Conservation (phyloP, 495 filamentous ascomycete genomes). For the Aspergillus nidulans region DNA sequence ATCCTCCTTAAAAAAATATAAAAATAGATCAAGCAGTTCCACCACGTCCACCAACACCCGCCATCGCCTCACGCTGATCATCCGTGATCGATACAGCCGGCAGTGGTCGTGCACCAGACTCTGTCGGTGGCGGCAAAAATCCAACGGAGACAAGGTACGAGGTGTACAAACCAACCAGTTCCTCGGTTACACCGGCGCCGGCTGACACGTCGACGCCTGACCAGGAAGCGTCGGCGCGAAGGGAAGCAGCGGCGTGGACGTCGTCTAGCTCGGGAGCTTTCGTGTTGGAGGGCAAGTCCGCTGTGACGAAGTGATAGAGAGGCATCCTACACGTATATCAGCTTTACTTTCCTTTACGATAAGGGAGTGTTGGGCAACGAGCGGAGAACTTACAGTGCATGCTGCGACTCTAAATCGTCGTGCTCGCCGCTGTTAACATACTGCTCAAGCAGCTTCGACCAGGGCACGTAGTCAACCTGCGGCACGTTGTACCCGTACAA, state of each 20-base stretch:
- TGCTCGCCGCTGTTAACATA: conserved; percentile 60
- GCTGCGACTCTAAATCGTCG: conserved; percentile 56
- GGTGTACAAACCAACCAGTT: conserved; percentile 68
- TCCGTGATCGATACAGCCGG: conserved; percentile 45
- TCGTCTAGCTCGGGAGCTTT: conserved; percentile 80
- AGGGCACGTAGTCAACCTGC: conserved; percentile 59
- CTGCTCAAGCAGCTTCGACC: conserved; percentile 50
- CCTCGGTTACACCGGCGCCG: conserved; percentile 60
- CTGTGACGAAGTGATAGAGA: conserved; percentile 78
- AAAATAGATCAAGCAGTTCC: conserved; percentile 25
- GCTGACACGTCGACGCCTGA: conserved; percentile 59
- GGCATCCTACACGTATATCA: conserved; percentile 53
- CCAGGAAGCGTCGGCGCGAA: conserved; percentile 59
- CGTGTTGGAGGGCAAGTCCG: conserved; percentile 72
- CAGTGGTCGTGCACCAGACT: conserved; percentile 35
- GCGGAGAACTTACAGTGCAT: conserved; percentile 50
- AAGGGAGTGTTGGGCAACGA: too few species aligned
- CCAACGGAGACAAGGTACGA: conserved; percentile 66
- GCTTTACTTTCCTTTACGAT: neutral
- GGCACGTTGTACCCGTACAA: conserved; percentile 73
- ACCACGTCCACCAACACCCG: conserved; percentile 48
- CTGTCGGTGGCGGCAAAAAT: conserved; percentile 59
- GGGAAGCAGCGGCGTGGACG: conserved; percentile 58
- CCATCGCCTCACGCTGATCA: conserved; percentile 46
- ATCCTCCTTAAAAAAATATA: neutral